Percentiles rank a stretch among this genome's conserved stretches.
These are phyloP conservation scores for Rhinocladiella mackenziei DNA, from an alignment of 2,329 filamentous ascomycete genomes.

Conservation along the genomic window DNA sequence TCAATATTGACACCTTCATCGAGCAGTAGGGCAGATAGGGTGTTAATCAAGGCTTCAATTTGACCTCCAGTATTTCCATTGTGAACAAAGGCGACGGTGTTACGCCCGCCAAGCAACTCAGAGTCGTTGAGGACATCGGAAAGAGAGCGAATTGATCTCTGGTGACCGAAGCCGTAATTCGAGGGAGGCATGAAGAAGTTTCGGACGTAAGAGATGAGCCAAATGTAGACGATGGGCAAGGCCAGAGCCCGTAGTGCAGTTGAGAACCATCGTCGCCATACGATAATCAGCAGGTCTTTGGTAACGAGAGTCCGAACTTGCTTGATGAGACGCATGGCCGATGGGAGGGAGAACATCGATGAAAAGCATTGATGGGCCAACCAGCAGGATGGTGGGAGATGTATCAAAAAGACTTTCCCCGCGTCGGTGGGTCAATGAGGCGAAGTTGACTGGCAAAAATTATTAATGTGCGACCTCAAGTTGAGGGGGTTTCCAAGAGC, in stretches of 20 bases:
- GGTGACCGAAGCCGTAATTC: constrained; percentile 65
- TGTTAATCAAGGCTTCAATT: constrained; percentile 67
- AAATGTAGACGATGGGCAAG: constrained; percentile 53
- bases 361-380: too few relatives aligned
- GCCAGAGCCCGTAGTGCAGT: constrained; percentile 54
- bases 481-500: too few relatives aligned
- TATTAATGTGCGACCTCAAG: too few relatives aligned
- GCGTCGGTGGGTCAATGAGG: too few relatives aligned
- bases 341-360: too few relatives aligned
- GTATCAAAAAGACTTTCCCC: too few relatives aligned
- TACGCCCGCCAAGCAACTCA: constrained; percentile 56
- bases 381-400: too few relatives aligned
- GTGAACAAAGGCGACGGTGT: constrained; percentile 74
- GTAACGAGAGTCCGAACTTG: constrained; percentile 56
- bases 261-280: constrained; percentile 52
- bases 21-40: constrained; percentile 56
- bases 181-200: constrained; percentile 80
- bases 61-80: constrained; percentile 65
- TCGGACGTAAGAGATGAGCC: constrained; percentile 62
- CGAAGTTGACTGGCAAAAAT: too few relatives aligned
- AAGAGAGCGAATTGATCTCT: constrained; percentile 60
- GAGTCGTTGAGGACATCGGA: constrained; percentile 58
- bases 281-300: constrained; percentile 55
- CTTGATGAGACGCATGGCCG: too few relatives aligned
- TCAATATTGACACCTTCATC: constrained; percentile 55